phyloP scores from a whole-genome alignment of 805 yeast species.

The Candida ascalaphidarum region DNA sequence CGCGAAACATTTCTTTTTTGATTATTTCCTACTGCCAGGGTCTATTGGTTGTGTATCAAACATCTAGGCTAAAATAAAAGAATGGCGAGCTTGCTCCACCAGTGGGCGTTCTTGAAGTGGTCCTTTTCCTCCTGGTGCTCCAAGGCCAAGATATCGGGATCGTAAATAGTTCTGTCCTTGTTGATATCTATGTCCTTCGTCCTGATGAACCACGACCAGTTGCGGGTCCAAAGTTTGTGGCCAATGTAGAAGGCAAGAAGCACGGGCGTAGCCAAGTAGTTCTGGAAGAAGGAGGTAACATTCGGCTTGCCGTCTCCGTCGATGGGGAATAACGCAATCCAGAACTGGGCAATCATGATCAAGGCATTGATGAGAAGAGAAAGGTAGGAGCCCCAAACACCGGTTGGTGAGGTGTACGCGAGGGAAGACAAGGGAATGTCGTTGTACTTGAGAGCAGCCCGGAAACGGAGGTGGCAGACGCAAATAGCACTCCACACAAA shows the following conservation, averaged over 20 bases:
- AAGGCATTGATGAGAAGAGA: conserved; percentile 18
- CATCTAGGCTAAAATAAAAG: conserved; percentile 2
- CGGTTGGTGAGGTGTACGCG: conserved; percentile 28
- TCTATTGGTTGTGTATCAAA: too few species aligned
- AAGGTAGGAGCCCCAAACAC: conserved; percentile 27
- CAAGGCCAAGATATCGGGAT: conserved; percentile 14
- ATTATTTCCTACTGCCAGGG: too few species aligned
- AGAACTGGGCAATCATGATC: conserved; percentile 33
- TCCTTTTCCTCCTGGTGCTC: conserved; percentile 13
- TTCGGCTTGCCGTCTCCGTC: conserved; percentile 8
- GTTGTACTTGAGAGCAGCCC: conserved; percentile 17
- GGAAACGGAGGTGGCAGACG: conserved; percentile 19
- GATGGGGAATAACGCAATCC: conserved; percentile 38
- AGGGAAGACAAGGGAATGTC: conserved; percentile 12
- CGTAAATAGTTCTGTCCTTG: conserved; percentile 13
- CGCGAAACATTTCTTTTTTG: too few species aligned
- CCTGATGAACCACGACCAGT: conserved; percentile 13
- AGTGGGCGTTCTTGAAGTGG: conserved; percentile 6
- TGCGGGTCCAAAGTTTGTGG: conserved; percentile 13
- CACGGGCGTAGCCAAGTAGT: conserved; percentile 18
- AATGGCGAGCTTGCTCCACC: conserved; percentile 6
- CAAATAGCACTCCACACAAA: conserved; percentile 17
- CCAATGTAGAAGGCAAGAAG: conserved; percentile 12
- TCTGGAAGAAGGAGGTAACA: conserved; percentile 18
- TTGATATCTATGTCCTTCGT: conserved; percentile 13